Percentiles rank a stretch among this genome's conserved stretches.
Evolutionary conservation across 1,284 basidiomycete species (phyloP).

Genomic region (Pseudozyma sp.): DNA sequence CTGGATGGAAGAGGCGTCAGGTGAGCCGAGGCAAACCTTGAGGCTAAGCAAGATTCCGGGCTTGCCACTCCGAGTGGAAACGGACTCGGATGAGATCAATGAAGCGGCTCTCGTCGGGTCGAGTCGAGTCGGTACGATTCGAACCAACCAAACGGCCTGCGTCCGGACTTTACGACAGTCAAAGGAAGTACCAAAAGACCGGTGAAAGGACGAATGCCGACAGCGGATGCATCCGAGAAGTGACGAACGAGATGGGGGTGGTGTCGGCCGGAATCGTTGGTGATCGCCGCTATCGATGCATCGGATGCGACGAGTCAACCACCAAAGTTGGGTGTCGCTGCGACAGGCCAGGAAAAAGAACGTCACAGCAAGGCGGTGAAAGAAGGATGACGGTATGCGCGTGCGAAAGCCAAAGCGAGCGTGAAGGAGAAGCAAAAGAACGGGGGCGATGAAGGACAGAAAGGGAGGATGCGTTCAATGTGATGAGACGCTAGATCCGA

Average conservation of each 20-base stretch:
- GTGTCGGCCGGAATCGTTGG: background rate
- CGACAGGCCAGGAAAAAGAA: background rate
- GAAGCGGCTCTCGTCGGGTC: background rate
- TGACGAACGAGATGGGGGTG: background rate
- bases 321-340: background rate
- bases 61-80: slow-evolving; percentile 4
- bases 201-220: background rate
- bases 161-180: background rate
- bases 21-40: slow-evolving; percentile 19
- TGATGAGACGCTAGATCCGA: no score
- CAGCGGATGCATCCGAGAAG: background rate
- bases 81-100: background rate
- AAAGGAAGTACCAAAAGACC: background rate
- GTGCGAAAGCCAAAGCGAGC: background rate
- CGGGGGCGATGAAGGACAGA: no score
- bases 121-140: slow-evolving; percentile 1
- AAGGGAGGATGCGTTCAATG: no score
- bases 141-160: background rate
- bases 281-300: background rate
- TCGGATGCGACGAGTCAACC: background rate
- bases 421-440: no score
- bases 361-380: background rate
- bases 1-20: background rate
- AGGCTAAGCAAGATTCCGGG: slow-evolving; percentile 24
- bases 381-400: background rate